phyloP scores from a whole-genome alignment of 257 asterid genomes.

The Solanum pimpinellifolium region DNA sequence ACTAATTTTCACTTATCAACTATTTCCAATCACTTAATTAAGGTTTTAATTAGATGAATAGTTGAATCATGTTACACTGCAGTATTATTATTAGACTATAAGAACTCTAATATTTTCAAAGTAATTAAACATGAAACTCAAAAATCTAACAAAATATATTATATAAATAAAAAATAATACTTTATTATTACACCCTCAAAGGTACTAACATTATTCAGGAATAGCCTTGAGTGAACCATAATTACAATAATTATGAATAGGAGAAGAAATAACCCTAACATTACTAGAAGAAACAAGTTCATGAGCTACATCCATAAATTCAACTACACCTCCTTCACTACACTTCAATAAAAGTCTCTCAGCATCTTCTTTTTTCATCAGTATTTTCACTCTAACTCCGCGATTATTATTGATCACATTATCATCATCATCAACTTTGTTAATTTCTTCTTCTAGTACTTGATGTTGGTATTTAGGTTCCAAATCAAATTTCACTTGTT shows the following conservation, averaged over 20 bases:
- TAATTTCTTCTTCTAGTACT: neutral
- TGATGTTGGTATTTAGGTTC: neutral
- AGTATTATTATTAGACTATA: neutral
- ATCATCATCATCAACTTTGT: neutral
- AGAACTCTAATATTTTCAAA: neutral
- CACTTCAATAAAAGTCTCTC: constrained; percentile 12
- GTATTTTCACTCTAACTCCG: constrained; percentile 2
- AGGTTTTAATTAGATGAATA: neutral
- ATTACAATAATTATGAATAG: neutral
- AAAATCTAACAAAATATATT: neutral
- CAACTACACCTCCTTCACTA: constrained; percentile 16
- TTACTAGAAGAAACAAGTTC: constrained; percentile 8
- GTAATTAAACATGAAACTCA: neutral
- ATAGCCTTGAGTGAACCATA: neutral
- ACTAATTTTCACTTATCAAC: neutral
- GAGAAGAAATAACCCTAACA: neutral
- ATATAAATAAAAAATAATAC: neutral
- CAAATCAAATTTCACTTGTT: neutral
- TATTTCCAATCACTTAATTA: neutral
- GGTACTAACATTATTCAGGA: neutral
- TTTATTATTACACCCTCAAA: neutral
- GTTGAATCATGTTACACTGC: neutral
- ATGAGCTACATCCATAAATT: constrained; percentile 8
- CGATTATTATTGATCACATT: neutral
- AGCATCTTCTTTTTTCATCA: constrained; percentile 23